These are phyloP conservation scores for Sarcodon sp. DNA, from an alignment of 768 basidiomycete species.

Conservation along the genomic window DNA sequence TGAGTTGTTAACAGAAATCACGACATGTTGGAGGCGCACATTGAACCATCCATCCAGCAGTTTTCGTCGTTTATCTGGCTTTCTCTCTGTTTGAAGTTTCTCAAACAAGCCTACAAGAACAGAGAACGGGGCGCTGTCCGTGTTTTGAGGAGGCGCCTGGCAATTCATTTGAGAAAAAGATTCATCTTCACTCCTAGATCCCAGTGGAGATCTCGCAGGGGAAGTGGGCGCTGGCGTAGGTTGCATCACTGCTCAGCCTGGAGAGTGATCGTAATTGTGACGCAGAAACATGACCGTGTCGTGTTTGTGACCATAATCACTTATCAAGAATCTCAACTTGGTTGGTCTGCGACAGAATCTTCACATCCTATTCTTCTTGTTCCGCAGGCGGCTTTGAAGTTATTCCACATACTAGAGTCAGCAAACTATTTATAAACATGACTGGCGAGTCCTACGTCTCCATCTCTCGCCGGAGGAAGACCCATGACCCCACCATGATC, in stretches of 20 bases:
- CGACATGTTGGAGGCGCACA: constrained; percentile 28
- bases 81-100: constrained; percentile 57
- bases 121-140: constrained; percentile 55
- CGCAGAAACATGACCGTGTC: not conserved
- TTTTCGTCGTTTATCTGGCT: constrained; percentile 60
- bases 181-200: too few species aligned
- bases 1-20: not conserved
- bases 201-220: not conserved
- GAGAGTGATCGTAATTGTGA: constrained; percentile 6
- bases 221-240: not conserved
- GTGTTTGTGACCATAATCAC: not conserved
- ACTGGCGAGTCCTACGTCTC: not conserved
- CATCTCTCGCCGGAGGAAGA: constrained; percentile 10
- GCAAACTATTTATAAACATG: constrained; percentile 4
- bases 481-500: constrained; percentile 26
- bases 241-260: not conserved
- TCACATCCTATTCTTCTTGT: not conserved
- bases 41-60: constrained; percentile 70
- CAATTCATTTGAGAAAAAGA: constrained; percentile 18
- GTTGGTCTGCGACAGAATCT: not conserved
- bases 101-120: constrained; percentile 64
- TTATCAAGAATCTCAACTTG: not conserved
- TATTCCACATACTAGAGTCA: constrained; percentile 1
- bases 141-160: constrained; percentile 50
- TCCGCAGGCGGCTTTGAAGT: not conserved